Percentiles rank a stretch among this genome's conserved stretches.
Conservation (phyloP, 176 grass and related monocot species). For the barley (Hordeum vulgare) region MorexV3_pseudomolecules_assembly NC_058524.1:592171428-592171927, state of each 20-base stretch:
- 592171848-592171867: too few species aligned
- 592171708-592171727: too few species aligned
- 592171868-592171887: not conserved
- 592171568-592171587: not conserved
- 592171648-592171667: too few species aligned
- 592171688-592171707: not conserved
- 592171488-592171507: too few species aligned
- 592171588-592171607: too few species aligned
- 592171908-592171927: not conserved
- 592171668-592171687: not conserved
- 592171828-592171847: not conserved
- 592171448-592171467: slow-evolving; percentile 4
- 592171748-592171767: not conserved
- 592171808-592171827: not conserved
- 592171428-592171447: not conserved
- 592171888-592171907: not conserved
- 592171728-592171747: not conserved
- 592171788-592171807: not conserved
- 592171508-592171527: not conserved
- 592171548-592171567: not conserved
- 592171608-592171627: not conserved
- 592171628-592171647: too few species aligned
- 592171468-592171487: not conserved
- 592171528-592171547: not conserved
- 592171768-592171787: not conserved